These are phyloP conservation scores for Paralagenidium karlingii DNA, from an alignment of 352 stramenopile genomes.

Conservation along the genomic window DNA sequence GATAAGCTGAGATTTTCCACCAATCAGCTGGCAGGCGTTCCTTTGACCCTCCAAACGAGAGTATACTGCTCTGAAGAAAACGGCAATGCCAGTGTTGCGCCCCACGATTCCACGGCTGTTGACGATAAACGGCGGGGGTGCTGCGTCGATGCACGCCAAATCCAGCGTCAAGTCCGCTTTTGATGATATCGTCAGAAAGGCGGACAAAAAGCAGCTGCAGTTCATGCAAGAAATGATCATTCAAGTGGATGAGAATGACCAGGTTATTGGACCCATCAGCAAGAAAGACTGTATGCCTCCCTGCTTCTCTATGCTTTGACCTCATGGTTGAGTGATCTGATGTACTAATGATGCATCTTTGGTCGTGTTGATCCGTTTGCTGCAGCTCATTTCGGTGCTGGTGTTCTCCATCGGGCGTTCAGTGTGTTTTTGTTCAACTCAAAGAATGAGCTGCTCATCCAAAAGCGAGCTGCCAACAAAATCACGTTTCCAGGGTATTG, in stretches of 20 bases:
- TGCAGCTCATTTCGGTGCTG: conserved; percentile 59
- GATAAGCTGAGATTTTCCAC: too few species aligned
- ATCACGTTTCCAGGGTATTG: conserved; percentile 99
- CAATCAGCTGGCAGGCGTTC: too few species aligned
- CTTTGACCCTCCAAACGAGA: too few species aligned
- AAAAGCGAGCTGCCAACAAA: conserved; percentile 91
- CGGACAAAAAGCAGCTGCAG: conserved; percentile 67
- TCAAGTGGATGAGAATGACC: conserved; percentile 75
- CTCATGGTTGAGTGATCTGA: background rate
- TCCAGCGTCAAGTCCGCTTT: too few species aligned
- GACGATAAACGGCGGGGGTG: too few species aligned
- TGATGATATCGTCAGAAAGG: conserved; percentile 46
- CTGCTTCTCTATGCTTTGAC: background rate
- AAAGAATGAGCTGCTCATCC: conserved; percentile 73
- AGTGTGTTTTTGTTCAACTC: conserved; percentile 82
- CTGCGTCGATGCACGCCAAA: too few species aligned
- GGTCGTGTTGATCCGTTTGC: conserved; percentile 1
- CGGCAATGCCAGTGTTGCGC: too few species aligned
- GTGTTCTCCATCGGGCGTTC: conserved; percentile 73
- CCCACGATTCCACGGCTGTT: too few species aligned
- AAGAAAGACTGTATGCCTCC: conserved; percentile 66
- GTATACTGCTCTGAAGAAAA: too few species aligned
- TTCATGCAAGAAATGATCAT: conserved; percentile 89
- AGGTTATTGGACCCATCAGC: conserved; percentile 63
- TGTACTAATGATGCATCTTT: background rate